These are phyloP conservation scores for Lepidium sativum DNA, from an alignment of 345 rosid genomes.

Conservation along the genomic window DNA sequence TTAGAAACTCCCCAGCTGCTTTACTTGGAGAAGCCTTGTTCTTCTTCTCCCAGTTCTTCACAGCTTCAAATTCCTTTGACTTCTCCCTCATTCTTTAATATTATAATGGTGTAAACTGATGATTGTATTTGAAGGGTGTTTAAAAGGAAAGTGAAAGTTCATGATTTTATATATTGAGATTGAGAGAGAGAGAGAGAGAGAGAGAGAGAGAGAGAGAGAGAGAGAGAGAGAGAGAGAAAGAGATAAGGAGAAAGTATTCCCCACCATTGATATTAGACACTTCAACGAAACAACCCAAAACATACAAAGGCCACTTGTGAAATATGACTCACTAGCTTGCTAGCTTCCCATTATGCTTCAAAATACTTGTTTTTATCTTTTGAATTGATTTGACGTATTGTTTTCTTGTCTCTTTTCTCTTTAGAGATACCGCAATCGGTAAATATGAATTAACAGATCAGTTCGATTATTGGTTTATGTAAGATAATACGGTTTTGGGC, in stretches of 20 bases:
- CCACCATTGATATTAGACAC: conserved; percentile 17
- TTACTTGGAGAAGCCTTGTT: conserved; percentile 11
- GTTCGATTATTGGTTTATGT: not conserved
- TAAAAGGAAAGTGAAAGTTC: conserved; percentile 2
- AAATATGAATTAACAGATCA: not conserved
- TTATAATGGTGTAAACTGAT: too few species aligned
- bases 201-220: too few species aligned
- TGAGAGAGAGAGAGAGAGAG: not conserved
- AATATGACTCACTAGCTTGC: conserved; percentile 22
- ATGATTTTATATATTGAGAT: not conserved
- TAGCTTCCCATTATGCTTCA: conserved; percentile 18
- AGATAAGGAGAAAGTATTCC: conserved; percentile 16
- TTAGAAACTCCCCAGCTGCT: conserved; percentile 17
- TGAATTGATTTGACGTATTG: conserved; percentile 18
- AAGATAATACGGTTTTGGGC: not conserved
- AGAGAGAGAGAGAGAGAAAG: too few species aligned
- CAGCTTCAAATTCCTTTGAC: conserved; percentile 5
- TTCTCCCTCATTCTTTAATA: not conserved
- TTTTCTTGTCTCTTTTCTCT: conserved; percentile 22
- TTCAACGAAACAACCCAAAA: conserved; percentile 15
- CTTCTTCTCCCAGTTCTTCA: conserved; percentile 12
- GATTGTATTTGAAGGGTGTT: not conserved
- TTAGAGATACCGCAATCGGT: conserved; percentile 6
- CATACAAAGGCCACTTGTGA: conserved; percentile 13
- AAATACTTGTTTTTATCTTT: not conserved